Evolutionary conservation across 202 grass and related monocot species (phyloP).

Genomic region (Brachypodium distachyon): DNA sequence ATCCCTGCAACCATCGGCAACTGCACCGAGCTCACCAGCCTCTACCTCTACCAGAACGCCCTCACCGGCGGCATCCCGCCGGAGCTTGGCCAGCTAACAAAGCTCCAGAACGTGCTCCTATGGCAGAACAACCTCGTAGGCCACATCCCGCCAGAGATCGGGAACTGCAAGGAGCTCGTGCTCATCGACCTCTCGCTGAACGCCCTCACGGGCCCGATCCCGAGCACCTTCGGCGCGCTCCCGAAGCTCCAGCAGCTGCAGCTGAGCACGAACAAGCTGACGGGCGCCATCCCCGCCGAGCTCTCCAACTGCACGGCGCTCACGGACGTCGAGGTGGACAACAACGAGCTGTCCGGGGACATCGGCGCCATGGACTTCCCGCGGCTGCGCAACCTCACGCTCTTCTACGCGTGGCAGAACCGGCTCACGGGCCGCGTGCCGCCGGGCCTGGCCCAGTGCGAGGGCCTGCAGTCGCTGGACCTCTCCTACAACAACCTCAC

Average conservation of each 20-base stretch:
- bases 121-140: slow-evolving; percentile 94
- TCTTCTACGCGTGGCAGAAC: slow-evolving; percentile 95
- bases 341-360: slow-evolving; percentile 71
- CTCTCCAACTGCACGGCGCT: slow-evolving; percentile 78
- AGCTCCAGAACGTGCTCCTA: slow-evolving; percentile 74
- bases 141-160: slow-evolving; percentile 65
- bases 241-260: slow-evolving; percentile 71
- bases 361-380: slow-evolving; percentile 63
- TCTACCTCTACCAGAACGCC: slow-evolving; percentile 86
- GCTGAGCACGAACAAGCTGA: slow-evolving; percentile 81
- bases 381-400: slow-evolving; percentile 59
- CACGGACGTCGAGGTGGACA: slow-evolving; percentile 72
- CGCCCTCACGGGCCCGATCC: slow-evolving; percentile 65
- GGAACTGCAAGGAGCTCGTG: slow-evolving; percentile 55
- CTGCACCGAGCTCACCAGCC: slow-evolving; percentile 73
- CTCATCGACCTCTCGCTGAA: slow-evolving; percentile 84
- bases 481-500: slow-evolving; percentile 95
- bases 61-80: slow-evolving; percentile 56
- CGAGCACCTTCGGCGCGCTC: slow-evolving; percentile 54
- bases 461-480: slow-evolving; percentile 65
- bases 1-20: slow-evolving; percentile 83
- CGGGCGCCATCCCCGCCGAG: slow-evolving; percentile 53
- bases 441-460: slow-evolving; percentile 49
- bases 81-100: slow-evolving; percentile 57
- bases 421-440: slow-evolving; percentile 67